Base-by-base conservation (phyloP, 306 rosid genomes). In the Glycine soja region DNA sequence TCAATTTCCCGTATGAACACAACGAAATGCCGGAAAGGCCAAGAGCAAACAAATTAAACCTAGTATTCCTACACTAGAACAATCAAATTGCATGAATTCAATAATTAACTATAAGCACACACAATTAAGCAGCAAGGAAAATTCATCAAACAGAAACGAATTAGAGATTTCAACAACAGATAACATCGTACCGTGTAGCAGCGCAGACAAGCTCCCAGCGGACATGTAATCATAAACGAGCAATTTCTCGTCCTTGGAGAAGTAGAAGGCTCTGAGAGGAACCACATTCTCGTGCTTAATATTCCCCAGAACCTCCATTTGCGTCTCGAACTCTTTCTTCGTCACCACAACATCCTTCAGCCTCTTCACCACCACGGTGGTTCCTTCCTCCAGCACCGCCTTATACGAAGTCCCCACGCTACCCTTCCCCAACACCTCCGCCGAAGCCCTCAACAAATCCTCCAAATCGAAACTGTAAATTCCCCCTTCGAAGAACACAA, bases 361-460 rank as follows among this genome's bases (percentile, higher is more conserved):
- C 80, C 99, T 59, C 85, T 96, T 96, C 74, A 96, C 99, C 12
- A 96, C 99, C 79, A 96, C 95, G 7, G 99, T 96, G 0, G 94
- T 93, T 0, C 99, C 99, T 82, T 96, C 98, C 18, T 96, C 99
- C 80, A 96, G 71, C 82, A 96, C 97, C 15, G 99, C 99, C 87
- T 96, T 96, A 75, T 96, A 96, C 52, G 99, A 96, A 11, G 99
- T 96, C 16, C 99, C 99, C 2, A 93, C 97, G 65, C 95, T 96
- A 11, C 99, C 99, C 9, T 93, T 96, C 1, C 99, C 99, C 74
- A 96, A 45, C 4, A 96, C 98, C 87, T 96, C 99, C 48, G 99
- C 99, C 24, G 99, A 96, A 10, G 99, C 99, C 34, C 99, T 84
- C 67, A 96, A 50, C 88, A 96, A 75, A 87, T 96, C 98, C 70